Evolutionary conservation across 2,329 filamentous ascomycete genomes (phyloP).

Genomic region (Diplocarpon rosae): DNA sequence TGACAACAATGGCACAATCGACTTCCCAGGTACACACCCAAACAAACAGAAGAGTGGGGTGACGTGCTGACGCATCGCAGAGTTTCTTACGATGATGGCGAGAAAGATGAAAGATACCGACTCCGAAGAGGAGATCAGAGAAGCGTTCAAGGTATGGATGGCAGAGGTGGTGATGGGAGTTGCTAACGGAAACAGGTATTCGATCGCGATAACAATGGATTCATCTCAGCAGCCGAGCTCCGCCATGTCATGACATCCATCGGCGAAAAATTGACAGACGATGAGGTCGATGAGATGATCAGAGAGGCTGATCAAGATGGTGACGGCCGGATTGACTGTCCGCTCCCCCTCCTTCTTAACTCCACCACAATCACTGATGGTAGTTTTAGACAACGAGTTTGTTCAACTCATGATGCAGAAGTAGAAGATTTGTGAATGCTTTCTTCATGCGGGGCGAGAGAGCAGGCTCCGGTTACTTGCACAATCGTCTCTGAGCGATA

Average conservation of each 20-base stretch:
- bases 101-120: slow-evolving; percentile 92
- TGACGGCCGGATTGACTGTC: slow-evolving; percentile 82
- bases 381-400: slow-evolving; percentile 68
- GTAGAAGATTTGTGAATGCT: slow-evolving; percentile 34
- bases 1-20: slow-evolving; percentile 87
- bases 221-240: slow-evolving; percentile 79
- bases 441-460: slow-evolving; percentile 8
- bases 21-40: slow-evolving; percentile 63
- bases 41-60: slow-evolving; percentile 11
- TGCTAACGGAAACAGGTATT: slow-evolving; percentile 45
- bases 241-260: slow-evolving; percentile 90
- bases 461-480: slow-evolving; percentile 11
- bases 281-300: slow-evolving; percentile 90
- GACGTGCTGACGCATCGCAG: slow-evolving; percentile 35
- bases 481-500: slow-evolving; percentile 10
- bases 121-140: slow-evolving; percentile 81
- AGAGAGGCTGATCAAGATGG: slow-evolving; percentile 83
- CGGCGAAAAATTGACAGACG: slow-evolving; percentile 81
- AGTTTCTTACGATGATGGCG: slow-evolving; percentile 90
- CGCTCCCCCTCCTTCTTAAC: background rate
- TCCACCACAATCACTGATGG: slow-evolving; percentile 20
- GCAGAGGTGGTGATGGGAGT: background rate
- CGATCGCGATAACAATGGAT: slow-evolving; percentile 84
- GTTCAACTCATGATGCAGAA: slow-evolving; percentile 96
- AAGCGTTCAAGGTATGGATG: slow-evolving; percentile 65